Base-by-base conservation (phyloP, 73 alveolate genomes). In the Blepharisma stoltei region DNA sequence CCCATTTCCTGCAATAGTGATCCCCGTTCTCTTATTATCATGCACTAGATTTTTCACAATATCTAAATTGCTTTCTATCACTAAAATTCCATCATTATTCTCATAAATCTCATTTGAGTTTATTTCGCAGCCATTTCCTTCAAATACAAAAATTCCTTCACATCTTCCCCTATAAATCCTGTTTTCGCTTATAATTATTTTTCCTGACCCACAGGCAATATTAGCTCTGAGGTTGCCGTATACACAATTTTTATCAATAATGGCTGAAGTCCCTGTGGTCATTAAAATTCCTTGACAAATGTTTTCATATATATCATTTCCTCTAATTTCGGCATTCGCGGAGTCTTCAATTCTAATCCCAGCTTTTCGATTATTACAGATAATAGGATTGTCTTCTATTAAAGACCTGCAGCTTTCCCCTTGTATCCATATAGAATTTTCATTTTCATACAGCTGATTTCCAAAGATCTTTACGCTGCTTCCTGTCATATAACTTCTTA, bases 201-300 rank as follows among this genome's bases (percentile, higher is more conserved):
- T 85, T 67, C 93, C 98, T 18, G 97, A 97, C n/a, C 99, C 99
- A 67, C 88, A 91, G 37, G 99, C 99, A 32, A 95, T 86, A 75
- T 95, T 95, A n/a, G 99, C 99, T 84, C 94, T 90, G 80, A 91
- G 81, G 83, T 95, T 95, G 45, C 86, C 76, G 80, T 54, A 93
- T 44, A 95, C 89, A 70, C 92, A 93, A 85, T 95, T 95, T 54
- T 89, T 83, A 70, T 95, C 98, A 0, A 95, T 89, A 46, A 88
- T 89, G 18, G 98, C 99, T 54, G 93, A 83, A 0, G 99, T 88
- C 20, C 88, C 90, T 78, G 94, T 97, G 23, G 92, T 94, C 7
- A 93, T 80, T 32, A 95, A 78, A 45, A 95, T 80, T 6, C 99
- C 99, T 69, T 69, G 79, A 5, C 65, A 93, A 70, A 93, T 88